Conservation (phyloP, 2,329 filamentous ascomycete genomes). For the Hirsutella rhossiliensis region DNA sequence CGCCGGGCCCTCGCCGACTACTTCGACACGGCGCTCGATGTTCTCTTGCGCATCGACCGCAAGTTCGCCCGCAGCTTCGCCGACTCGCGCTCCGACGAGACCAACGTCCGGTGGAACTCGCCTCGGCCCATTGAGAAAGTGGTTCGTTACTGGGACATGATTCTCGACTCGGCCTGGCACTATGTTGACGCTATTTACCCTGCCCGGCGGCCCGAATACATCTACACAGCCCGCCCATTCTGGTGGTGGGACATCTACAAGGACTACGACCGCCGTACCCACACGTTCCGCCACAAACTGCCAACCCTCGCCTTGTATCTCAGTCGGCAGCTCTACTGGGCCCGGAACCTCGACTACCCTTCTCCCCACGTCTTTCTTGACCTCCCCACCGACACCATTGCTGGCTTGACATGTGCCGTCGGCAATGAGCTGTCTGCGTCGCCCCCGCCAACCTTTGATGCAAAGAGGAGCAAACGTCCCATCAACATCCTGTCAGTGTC, state of each 20-base stretch:
- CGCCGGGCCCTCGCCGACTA: constrained; percentile 17
- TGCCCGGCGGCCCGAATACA: constrained; percentile 19
- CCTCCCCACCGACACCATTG: constrained; percentile 19
- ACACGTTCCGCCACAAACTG: constrained; percentile 17
- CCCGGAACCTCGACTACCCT: constrained; percentile 18
- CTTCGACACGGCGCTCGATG: constrained; percentile 16
- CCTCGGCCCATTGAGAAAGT: constrained; percentile 7
- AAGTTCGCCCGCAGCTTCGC: constrained; percentile 8
- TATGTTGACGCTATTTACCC: constrained; percentile 21
- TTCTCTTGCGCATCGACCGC: constrained; percentile 7
- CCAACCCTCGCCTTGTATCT: constrained; percentile 13
- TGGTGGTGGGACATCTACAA: constrained; percentile 29
- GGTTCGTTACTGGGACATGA: constrained; percentile 18
- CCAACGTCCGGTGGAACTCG: constrained; percentile 4
- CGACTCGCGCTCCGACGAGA: constrained; percentile 1
- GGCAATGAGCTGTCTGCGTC: constrained; percentile 15
- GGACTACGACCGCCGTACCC: constrained; percentile 17
- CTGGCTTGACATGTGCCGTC: constrained; percentile 16
- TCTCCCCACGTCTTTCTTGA: constrained; percentile 22
- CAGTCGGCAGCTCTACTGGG: constrained; percentile 15
- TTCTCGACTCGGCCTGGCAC: constrained; percentile 24
- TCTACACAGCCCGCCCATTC: constrained; percentile 21
- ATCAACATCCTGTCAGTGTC: constrained; percentile 24
- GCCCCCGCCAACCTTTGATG: constrained; percentile 16
- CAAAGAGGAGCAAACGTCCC: constrained; percentile 22